Evolutionary conservation across 1,284 basidiomycete genomes (phyloP).

Genomic region (Cutaneotrichosporon spelunceum): DNA sequence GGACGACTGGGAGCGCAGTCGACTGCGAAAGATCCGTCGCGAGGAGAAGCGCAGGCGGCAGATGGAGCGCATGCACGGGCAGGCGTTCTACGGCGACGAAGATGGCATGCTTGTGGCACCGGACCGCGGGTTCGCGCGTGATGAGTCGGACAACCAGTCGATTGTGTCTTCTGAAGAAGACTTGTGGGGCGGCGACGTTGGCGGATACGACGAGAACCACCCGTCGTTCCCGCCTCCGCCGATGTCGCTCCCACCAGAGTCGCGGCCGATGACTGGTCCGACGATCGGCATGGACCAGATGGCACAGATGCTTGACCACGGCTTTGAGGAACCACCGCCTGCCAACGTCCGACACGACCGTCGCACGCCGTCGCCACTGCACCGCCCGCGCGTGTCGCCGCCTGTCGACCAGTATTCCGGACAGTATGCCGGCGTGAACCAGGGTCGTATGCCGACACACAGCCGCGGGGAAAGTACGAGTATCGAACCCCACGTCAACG

Average conservation of each 20-base stretch:
- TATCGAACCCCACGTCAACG: conserved; percentile 16
- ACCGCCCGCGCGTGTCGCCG: conserved; percentile 16
- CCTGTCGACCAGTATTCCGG: conserved; percentile 1
- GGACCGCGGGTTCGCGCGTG: conserved; percentile 36
- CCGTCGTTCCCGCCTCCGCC: conserved; percentile 76
- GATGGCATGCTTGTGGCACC: conserved; percentile 51
- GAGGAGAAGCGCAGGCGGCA: conserved; percentile 81
- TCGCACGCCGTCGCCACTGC: conserved; percentile 32
- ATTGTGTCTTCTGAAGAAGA: conserved; percentile 86
- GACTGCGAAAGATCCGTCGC: conserved; percentile 82
- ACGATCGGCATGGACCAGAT: conserved; percentile 71
- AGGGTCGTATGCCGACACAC: neutral
- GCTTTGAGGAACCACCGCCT: conserved; percentile 66
- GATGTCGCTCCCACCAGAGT: conserved; percentile 60
- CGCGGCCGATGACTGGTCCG: conserved; percentile 56
- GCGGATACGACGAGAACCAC: conserved; percentile 77
- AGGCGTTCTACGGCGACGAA: conserved; percentile 50
- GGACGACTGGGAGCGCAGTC: conserved; percentile 99
- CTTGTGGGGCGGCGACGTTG: conserved; percentile 69
- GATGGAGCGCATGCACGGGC: conserved; percentile 63
- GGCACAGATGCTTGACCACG: conserved; percentile 81
- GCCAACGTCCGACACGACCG: conserved; percentile 26
- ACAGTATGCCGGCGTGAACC: conserved; percentile 9
- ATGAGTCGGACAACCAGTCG: conserved; percentile 60
- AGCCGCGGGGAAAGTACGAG: conserved; percentile 5